Conservation (phyloP, 177 flowering plant species). For the Tripterygium wilfordii region DNA sequence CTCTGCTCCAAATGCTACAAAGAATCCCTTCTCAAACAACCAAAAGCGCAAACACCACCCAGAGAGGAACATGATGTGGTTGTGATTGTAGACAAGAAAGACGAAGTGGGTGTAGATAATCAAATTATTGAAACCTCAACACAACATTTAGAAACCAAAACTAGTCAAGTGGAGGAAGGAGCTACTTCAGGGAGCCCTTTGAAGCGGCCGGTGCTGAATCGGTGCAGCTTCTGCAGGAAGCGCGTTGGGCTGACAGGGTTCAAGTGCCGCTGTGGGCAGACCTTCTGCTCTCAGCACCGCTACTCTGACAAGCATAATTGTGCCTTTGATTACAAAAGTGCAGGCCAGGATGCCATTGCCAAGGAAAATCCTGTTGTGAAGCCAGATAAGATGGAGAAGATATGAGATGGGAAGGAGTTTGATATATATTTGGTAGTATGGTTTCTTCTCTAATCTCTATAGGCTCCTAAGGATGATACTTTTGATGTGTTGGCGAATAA, state of each 20-base stretch:
- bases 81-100: no score
- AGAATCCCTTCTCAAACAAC: slow-evolving; percentile 28
- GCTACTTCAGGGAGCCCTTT: slow-evolving; percentile 16
- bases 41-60: slow-evolving; percentile 13
- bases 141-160: no score
- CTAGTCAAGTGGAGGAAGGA: slow-evolving; percentile 8
- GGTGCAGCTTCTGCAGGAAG: slow-evolving; percentile 43
- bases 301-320: slow-evolving; percentile 54
- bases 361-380: slow-evolving; percentile 47
- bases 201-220: slow-evolving; percentile 20
- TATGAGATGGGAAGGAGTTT: slow-evolving; percentile 47
- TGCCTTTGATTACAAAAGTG: slow-evolving; percentile 36
- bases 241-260: slow-evolving; percentile 54
- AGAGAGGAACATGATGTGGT: not conserved
- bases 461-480: no score
- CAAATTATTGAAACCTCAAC: not conserved
- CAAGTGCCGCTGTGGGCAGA: slow-evolving; percentile 46
- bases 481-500: no score
- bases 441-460: no score
- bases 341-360: slow-evolving; percentile 36
- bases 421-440: no score
- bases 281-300: slow-evolving; percentile 49
- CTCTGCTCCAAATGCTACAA: slow-evolving; percentile 52
- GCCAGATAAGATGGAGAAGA: slow-evolving; percentile 47
- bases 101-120: not conserved